A percentile compares a stretch with the other conserved stretches of the same genome.
These are phyloP conservation scores for Byssochlamys sp. DNA, from an alignment of 2,329 filamentous ascomycete species.

Conservation along the genomic window DNA sequence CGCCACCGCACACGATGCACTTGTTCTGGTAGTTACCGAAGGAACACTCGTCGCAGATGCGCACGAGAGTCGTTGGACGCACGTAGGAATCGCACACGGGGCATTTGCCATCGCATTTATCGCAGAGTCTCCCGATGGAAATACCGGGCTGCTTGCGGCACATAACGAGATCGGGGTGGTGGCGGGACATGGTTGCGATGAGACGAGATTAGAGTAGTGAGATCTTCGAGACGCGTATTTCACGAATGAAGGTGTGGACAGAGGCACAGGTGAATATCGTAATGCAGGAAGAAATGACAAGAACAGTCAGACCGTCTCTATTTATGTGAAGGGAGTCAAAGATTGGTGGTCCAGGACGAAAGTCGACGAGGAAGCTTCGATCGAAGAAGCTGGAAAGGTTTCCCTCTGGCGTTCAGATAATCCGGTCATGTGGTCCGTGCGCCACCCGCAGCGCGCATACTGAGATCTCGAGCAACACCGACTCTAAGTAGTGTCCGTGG, in stretches of 20 bases:
- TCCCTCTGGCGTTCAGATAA: neutral
- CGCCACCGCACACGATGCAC: conserved; percentile 94
- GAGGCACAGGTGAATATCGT: neutral
- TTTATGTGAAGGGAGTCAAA: neutral
- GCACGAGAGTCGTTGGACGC: conserved; percentile 88
- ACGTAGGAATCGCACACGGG: conserved; percentile 99
- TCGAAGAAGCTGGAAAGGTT: conserved; percentile 1
- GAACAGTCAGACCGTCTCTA: neutral
- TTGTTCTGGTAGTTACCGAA: conserved; percentile 99
- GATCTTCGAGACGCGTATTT: neutral
- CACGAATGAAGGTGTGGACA: neutral
- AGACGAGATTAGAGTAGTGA: neutral
- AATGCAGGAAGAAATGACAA: neutral
- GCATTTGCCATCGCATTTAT: conserved; percentile 99
- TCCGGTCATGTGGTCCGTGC: conserved; percentile 1
- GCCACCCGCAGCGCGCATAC: neutral
- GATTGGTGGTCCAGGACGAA: neutral
- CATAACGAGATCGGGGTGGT: conserved; percentile 98
- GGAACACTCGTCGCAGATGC: conserved; percentile 98
- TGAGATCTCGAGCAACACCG: neutral
- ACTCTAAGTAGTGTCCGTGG: neutral
- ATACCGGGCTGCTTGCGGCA: conserved; percentile 98
- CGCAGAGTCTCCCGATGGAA: conserved; percentile 94
- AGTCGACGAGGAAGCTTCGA: neutral
- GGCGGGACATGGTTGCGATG: conserved; percentile 65